Conservation (phyloP, 2,329 filamentous ascomycete genomes). For the Neoscytalidium dimidiatum region DNA sequence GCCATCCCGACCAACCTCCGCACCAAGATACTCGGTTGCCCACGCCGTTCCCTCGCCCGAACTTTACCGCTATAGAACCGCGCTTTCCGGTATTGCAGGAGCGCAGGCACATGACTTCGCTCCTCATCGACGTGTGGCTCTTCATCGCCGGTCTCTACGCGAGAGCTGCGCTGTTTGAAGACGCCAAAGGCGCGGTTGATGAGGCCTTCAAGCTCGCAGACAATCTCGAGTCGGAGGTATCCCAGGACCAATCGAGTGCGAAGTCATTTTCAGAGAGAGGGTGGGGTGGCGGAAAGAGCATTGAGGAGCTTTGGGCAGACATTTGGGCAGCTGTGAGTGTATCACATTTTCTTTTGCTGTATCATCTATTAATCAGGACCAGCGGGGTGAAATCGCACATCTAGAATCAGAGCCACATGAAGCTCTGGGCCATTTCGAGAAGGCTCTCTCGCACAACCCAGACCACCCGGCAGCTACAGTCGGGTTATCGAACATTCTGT, state of each 20-base stretch:
- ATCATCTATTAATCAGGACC: slow-evolving; percentile 24
- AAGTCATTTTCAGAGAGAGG: slow-evolving; percentile 64
- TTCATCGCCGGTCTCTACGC: slow-evolving; percentile 88
- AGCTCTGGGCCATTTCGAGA: slow-evolving; percentile 78
- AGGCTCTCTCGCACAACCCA: slow-evolving; percentile 74
- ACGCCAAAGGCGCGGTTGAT: slow-evolving; percentile 74
- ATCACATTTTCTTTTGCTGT: neutral
- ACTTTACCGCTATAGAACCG: slow-evolving; percentile 43
- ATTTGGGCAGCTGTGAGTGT: slow-evolving; percentile 74
- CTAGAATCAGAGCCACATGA: slow-evolving; percentile 64
- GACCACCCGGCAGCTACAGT: slow-evolving; percentile 81
- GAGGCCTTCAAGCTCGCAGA: slow-evolving; percentile 80
- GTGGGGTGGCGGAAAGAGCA: slow-evolving; percentile 79
- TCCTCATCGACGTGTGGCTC: slow-evolving; percentile 82
- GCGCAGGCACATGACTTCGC: slow-evolving; percentile 56
- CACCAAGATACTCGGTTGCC: slow-evolving; percentile 48
- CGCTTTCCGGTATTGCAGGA: slow-evolving; percentile 54
- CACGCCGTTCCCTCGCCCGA: slow-evolving; percentile 37
- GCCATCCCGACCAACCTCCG: slow-evolving; percentile 43
- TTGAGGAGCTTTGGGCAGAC: slow-evolving; percentile 84
- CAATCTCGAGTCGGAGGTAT: slow-evolving; percentile 67
- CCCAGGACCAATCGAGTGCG: slow-evolving; percentile 63
- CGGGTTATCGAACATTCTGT: slow-evolving; percentile 78
- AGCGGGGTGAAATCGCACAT: slow-evolving; percentile 69
- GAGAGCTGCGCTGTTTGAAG: slow-evolving; percentile 75